phyloP scores from a whole-genome alignment of 169 alveolate species.

The Cryptosporidium viatorum region DNA sequence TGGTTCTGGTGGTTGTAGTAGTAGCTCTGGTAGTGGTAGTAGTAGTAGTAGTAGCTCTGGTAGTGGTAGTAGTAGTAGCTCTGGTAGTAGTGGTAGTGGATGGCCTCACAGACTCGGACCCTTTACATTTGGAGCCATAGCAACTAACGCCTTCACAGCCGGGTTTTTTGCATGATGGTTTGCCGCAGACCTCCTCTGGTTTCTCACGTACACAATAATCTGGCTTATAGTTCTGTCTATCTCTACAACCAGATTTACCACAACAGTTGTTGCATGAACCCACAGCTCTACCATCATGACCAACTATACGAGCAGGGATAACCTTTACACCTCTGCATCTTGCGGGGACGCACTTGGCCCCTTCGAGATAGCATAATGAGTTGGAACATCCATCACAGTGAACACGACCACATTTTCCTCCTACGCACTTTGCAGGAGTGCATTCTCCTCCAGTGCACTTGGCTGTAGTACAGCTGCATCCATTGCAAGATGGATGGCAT shows the following conservation, averaged over 20 bases:
- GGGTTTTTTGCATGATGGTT: not conserved
- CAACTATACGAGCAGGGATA: constrained; percentile 57
- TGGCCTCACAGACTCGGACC: not conserved
- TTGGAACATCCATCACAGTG: constrained; percentile 6
- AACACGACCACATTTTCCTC: constrained; percentile 44
- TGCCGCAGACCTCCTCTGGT: constrained; percentile 3
- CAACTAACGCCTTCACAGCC: not conserved
- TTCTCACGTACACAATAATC: not conserved
- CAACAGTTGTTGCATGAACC: constrained; percentile 28
- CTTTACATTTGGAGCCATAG: not conserved
- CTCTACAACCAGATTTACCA: not conserved
- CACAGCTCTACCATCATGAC: constrained; percentile 41
- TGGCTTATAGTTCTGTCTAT: not conserved
- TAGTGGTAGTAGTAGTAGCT: not conserved
- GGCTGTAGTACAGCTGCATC: constrained; percentile 37
- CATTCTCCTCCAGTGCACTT: constrained; percentile 32
- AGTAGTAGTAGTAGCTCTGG: constrained; percentile 6
- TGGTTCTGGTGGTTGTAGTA: not conserved
- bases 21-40: constrained; percentile 19
- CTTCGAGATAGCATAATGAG: not conserved
- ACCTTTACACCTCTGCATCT: constrained; percentile 53
- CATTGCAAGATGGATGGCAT: constrained; percentile 24
- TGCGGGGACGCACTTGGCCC: constrained; percentile 40
- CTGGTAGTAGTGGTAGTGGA: constrained; percentile 17
- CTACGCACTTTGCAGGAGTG: constrained; percentile 44